Conservation (phyloP, 495 filamentous ascomycete species). For the Lichina pygmaea region DNA sequence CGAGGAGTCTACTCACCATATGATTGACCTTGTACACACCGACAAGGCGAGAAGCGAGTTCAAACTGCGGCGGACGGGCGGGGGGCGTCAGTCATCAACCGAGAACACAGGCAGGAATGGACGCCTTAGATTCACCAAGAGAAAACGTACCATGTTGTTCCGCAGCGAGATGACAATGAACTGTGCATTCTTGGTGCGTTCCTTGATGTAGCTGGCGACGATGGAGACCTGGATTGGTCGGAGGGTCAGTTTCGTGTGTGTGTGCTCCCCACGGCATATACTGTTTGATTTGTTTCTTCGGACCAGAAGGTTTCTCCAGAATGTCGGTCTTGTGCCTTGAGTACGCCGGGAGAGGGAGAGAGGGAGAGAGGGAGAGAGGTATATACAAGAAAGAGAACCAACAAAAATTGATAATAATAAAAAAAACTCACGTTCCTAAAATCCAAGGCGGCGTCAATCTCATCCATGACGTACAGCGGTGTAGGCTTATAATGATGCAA, state of each 20-base stretch:
- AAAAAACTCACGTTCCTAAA: slow-evolving; percentile 65
- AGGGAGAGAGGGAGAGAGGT: background rate
- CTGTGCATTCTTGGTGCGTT: slow-evolving; percentile 94
- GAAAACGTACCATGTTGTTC: slow-evolving; percentile 53
- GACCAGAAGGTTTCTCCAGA: too few species aligned
- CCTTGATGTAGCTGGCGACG: slow-evolving; percentile 95
- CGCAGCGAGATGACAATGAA: slow-evolving; percentile 95
- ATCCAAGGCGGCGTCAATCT: slow-evolving; percentile 94
- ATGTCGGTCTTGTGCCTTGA: too few species aligned
- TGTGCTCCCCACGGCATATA: background rate
- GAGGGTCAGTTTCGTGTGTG: too few species aligned
- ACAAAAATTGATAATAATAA: background rate
- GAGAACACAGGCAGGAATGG: background rate
- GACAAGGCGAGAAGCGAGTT: slow-evolving; percentile 74
- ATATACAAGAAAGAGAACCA: background rate
- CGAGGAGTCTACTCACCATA: slow-evolving; percentile 29
- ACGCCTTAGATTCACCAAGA: background rate
- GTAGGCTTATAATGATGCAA: slow-evolving; percentile 96
- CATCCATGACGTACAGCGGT: slow-evolving; percentile 96
- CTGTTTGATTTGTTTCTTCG: background rate
- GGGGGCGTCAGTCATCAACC: background rate
- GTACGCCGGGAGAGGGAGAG: background rate
- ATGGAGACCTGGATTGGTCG: slow-evolving; percentile 53
- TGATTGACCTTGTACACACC: slow-evolving; percentile 99
- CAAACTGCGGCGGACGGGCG: slow-evolving; percentile 23